Conservation (phyloP, 345 rosid genomes). For the Ceriops tagal region DNA sequence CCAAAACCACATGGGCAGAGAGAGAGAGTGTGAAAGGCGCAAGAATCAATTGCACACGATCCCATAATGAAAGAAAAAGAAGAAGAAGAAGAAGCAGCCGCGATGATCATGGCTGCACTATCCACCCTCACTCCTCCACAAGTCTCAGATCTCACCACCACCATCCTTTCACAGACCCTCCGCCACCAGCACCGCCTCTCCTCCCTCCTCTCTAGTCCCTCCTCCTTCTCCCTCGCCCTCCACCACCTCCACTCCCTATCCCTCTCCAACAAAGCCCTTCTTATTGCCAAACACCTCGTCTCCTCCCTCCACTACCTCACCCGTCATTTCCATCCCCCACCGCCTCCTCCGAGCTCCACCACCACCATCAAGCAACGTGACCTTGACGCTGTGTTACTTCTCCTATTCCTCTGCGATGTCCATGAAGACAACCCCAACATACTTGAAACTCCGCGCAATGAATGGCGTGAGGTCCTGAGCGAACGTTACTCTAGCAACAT, state of each 20-base stretch:
- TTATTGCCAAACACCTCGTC: conserved; percentile 82
- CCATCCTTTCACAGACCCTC: conserved; percentile 47
- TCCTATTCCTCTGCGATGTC: conserved; percentile 76
- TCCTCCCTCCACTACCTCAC: conserved; percentile 64
- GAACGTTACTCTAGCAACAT: conserved; percentile 28
- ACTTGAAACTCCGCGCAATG: conserved; percentile 37
- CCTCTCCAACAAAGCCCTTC: conserved; percentile 54
- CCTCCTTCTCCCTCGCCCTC: conserved; percentile 72
- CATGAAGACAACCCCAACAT: conserved; percentile 57
- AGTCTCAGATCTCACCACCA: conserved; percentile 47
- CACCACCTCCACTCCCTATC: conserved; percentile 76
- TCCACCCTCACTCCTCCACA: conserved; percentile 46
- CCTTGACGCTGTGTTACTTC: conserved; percentile 70
- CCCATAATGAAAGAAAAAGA: conserved; percentile 54
- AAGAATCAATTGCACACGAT: conserved; percentile 26
- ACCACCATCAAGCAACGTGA: conserved; percentile 49
- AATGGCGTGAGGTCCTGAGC: conserved; percentile 54
- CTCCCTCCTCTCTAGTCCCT: conserved; percentile 64
- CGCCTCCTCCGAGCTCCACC: conserved; percentile 24
- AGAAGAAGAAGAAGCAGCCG: conserved; percentile 46
- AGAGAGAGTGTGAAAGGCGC: no score
- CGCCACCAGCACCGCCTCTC: conserved; percentile 62
- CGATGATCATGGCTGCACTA: conserved; percentile 58
- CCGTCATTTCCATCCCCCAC: conserved; percentile 34
- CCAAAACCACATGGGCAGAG: neutral